A percentile compares a stretch with the other conserved stretches of the same genome.
phyloP scores from a whole-genome alignment of 2,329 filamentous ascomycete genomes.

The Malbranchea cinnamomea region DNA sequence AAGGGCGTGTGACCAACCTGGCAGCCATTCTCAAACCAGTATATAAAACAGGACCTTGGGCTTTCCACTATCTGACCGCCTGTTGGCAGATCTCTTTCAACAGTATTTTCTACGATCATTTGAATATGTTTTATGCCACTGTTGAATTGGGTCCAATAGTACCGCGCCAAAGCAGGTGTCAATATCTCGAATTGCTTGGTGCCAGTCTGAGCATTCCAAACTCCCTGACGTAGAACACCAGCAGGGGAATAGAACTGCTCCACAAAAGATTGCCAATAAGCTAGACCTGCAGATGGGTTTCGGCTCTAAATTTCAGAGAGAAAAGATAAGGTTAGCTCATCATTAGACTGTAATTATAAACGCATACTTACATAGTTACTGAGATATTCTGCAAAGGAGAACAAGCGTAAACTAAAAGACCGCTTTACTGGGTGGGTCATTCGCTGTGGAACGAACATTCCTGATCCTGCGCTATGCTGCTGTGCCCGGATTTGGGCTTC shows the following conservation, averaged over 20 bases:
- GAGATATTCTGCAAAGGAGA: constrained; percentile 42
- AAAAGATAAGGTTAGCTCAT: neutral
- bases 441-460: constrained; percentile 26
- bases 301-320: constrained; percentile 29
- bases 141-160: constrained; percentile 78
- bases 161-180: constrained; percentile 66
- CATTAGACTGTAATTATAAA: constrained; percentile 7
- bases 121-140: constrained; percentile 78
- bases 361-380: constrained; percentile 39
- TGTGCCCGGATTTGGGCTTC: constrained; percentile 28
- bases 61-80: constrained; percentile 64
- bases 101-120: constrained; percentile 59
- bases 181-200: constrained; percentile 79
- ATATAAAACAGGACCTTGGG: constrained; percentile 62
- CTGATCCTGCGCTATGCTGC: constrained; percentile 20
- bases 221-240: constrained; percentile 61
- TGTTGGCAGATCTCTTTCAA: constrained; percentile 42
- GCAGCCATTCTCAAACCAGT: constrained; percentile 73
- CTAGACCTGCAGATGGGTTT: constrained; percentile 51
- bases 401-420: constrained; percentile 36
- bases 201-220: constrained; percentile 40
- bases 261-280: constrained; percentile 70
- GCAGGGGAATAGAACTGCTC: constrained; percentile 62
- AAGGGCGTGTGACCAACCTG: constrained; percentile 44
- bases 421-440: constrained; percentile 23